Evolutionary conservation across 1,139 yeast genomes (phyloP), one percentile per base, ranked within the genome.

Genomic region (Candida dubliniensis): DNA sequence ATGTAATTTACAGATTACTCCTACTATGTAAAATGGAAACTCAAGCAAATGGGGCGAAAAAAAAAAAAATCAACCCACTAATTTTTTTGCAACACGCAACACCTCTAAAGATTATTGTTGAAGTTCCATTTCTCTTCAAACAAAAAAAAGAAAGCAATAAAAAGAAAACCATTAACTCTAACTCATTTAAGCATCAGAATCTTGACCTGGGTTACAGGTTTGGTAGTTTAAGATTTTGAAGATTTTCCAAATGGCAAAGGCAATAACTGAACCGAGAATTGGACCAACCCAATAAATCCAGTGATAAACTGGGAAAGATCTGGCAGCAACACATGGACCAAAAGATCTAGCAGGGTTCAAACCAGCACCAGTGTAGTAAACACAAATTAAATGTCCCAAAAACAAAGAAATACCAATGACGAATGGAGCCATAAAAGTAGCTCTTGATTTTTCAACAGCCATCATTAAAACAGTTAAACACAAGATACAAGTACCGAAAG

Each of bases 221-320:
- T 81, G 82, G 68, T 85, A 86, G 59, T 84, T 75, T 61, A 87
- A 73, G 57, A 78, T 56, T 67, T 81, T 84, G 69, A 88, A 71
- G 44, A 81, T 52, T 63, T 82, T 77, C 84, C 87, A 87, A 56
- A 87, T 73, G 50, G 75, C 79, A 53, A 77, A 80, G 31, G 96
- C 85, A 56, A 87, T 63, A 44, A 74, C 52, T 6, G 93, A 69
- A 52, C 95, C 96, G 49, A 86, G 59, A 45, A 82, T 56, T 50
- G 96, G 96, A 47, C 96, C 96, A 46, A 89, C 79, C 95, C 95
- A 87, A 76, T 89, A 89, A 53, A 89, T 87, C 96, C 96, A 89
- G 74, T 82, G 90, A 69, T 89, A 88, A 58, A 62, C 66, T 35
- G 96, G 95, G 83, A 89, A 89, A 31, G 78, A 71, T 47, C 67